Conservation (phyloP, 768 basidiomycete species). For the Cyclocybe cylindracea region DNA sequence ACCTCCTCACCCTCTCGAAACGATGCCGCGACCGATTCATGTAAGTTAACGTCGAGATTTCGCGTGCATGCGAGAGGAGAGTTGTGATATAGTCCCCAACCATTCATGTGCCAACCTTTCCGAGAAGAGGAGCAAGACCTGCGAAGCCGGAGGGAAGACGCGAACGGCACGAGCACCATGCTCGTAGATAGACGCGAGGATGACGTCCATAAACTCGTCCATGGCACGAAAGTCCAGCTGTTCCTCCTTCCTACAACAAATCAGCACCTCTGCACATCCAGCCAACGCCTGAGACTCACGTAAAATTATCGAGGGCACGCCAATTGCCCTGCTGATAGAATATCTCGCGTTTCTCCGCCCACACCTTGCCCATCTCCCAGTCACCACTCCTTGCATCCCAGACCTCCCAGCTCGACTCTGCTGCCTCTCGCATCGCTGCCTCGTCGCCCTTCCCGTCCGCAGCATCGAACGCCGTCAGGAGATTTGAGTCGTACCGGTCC, state of each 20-base stretch:
- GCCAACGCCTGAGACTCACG: constrained; percentile 42
- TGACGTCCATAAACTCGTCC: constrained; percentile 82
- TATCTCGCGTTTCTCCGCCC: constrained; percentile 94
- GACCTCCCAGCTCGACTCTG: constrained; percentile 85
- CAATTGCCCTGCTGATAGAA: constrained; percentile 86
- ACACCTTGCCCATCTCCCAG: constrained; percentile 94
- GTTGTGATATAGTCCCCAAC: constrained; percentile 87
- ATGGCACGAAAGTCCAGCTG: constrained; percentile 87
- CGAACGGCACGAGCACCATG: constrained; percentile 82
- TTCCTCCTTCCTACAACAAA: constrained; percentile 44
- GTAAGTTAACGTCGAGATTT: constrained; percentile 69
- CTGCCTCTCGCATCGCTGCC: constrained; percentile 74
- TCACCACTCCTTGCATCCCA: constrained; percentile 55
- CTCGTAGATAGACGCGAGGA: constrained; percentile 63
- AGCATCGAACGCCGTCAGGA: constrained; percentile 88
- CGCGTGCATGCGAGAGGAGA: constrained; percentile 75
- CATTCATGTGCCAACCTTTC: constrained; percentile 84
- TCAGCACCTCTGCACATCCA: constrained; percentile 1
- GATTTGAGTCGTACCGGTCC: constrained; percentile 85
- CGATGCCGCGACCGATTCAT: constrained; percentile 84
- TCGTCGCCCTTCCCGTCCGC: constrained; percentile 80
- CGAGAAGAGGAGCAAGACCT: constrained; percentile 79
- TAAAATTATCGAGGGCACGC: constrained; percentile 82
- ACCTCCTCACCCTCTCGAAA: constrained; percentile 87
- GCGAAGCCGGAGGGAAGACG: constrained; percentile 81